Evolutionary conservation across 2,329 filamentous ascomycete species (phyloP), one percentile per base, ranked within the genome.

Genomic region (Xylariomycetidae sp.): DNA sequence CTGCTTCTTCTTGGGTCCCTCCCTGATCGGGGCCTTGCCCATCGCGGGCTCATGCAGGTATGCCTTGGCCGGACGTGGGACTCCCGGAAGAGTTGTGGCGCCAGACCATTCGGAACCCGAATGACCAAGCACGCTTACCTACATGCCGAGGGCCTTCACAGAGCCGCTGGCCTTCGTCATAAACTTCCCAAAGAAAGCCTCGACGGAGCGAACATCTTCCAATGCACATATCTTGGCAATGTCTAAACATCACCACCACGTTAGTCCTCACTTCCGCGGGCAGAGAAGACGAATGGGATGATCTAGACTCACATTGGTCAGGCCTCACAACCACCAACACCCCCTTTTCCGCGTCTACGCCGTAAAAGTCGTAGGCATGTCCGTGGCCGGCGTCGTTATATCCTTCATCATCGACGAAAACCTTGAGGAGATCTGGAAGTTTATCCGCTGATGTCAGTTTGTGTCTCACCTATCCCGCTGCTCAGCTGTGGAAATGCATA

Each of bases 311-410:
- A 75, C 74, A 76, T 58, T 80, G 76, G 59, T 81, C 77, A 2
- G 77, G 78, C 11, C 78, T 63, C 7, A 80, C 66, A 38, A 81
- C 58, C 0, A 74, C 62, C 4, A 78, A 41, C 0, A 65, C 68
- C 0, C 72, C 71, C 19, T 52, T 37, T 5, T 54, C 42, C 0
- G 63, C 52, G 34, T 70, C 62, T 10, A 82, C 58, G 0, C 74
- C 74, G 26, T 77, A 76, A 7, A 59, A 59, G 30, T 74, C 61
- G 42, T 81, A 82, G 2, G 70, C 72, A 27, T 74, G 64, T 0
- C 75, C 75, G 36, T 78, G 71, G 2, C 71, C 72, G 3, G 64
- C 62, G 36, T 72, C 69, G 38, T 74, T 68, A 46, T 75, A 72
- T 45, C 66, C 70, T 34, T 70, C 63, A 25, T 77, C 72, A 28